Evolutionary conservation across 805 yeast genomes (phyloP).

Genomic region (Schwanniomyces polymorphus): DNA sequence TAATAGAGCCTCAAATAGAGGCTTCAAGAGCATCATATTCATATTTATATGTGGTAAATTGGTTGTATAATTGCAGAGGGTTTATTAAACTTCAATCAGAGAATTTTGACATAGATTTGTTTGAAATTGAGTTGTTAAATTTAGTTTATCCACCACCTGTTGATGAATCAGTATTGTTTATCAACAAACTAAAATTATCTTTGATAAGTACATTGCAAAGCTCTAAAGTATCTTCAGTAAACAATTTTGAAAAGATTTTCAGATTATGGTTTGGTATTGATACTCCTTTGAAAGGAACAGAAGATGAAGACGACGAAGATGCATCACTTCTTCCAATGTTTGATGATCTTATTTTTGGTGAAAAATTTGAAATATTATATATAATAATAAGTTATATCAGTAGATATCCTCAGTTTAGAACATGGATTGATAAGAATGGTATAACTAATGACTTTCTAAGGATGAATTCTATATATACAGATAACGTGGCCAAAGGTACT

Average conservation of each 20-base stretch:
- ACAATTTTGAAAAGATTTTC: conserved; percentile 32
- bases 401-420: conserved; percentile 45
- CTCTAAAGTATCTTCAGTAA: conserved; percentile 25
- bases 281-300: conserved; percentile 31
- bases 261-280: conserved; percentile 33
- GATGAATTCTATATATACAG: conserved; percentile 12
- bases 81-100: conserved; percentile 50
- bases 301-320: conserved; percentile 15
- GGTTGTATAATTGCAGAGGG: conserved; percentile 57
- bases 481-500: conserved; percentile 7
- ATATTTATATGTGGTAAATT: conserved; percentile 43
- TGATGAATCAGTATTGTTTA: conserved; percentile 34
- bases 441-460: conserved; percentile 24
- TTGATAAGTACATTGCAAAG: conserved; percentile 43
- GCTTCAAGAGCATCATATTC: conserved; percentile 17
- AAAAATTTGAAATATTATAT: conserved; percentile 51
- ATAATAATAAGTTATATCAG: conserved; percentile 44
- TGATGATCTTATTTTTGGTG: conserved; percentile 39
- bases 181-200: conserved; percentile 43
- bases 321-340: conserved; percentile 28
- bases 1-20: conserved; percentile 8
- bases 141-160: conserved; percentile 32
- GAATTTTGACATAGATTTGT: conserved; percentile 54
- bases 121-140: conserved; percentile 60
- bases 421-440: conserved; percentile 43